Base-by-base conservation (phyloP, 768 basidiomycete genomes). In the Dentipellis sp. region DNA sequence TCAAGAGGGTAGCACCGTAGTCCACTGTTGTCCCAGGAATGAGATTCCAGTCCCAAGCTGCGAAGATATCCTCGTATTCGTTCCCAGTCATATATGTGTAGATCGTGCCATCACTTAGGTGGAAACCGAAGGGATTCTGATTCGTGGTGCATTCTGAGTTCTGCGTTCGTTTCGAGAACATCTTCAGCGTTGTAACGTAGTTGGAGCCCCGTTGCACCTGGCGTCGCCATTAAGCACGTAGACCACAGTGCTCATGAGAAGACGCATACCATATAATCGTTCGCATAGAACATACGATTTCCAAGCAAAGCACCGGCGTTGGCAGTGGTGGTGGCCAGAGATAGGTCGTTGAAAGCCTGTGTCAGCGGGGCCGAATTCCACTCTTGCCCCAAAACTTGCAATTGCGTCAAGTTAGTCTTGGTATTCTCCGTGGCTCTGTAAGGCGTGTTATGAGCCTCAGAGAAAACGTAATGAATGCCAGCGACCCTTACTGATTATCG, bases 41-140 rank as follows among this genome's bases (percentile, higher is more conserved):
- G 8, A 84, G 72, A 62, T 84, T 79, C 85, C 85, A 88, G 66
- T 88, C 82, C 84, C 83, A 84, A 0, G 79, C 74, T 2, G 79
- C 84, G 12, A 78, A 67, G 49, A 86, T 86, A 64, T 85, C 83
- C 63, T 83, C 80, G 64, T 88, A 86, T 68, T 86, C 84, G 63
- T 79, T 71, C 14, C 84, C 85, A 22, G 67, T 69, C 16, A 82
- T 63, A 64, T 85, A 83, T 0, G 79, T 84, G 64, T 81, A 79
- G 4, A 80, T 64, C 0, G 75, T 74, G 8, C 84, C 84, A 53
- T 84, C 81, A 16, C 80, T 72, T 10, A 88, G 72, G 63, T 88
- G 84, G 69, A 85, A 84, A 10, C 84, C 85, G n/a, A 79, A 69
- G 17, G 80, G 81, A 60, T 86, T 86, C 61, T 83, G 78, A 2